Evolutionary conservation across 768 basidiomycete species (phyloP).

Genomic region (Podaxis sp.): DNA sequence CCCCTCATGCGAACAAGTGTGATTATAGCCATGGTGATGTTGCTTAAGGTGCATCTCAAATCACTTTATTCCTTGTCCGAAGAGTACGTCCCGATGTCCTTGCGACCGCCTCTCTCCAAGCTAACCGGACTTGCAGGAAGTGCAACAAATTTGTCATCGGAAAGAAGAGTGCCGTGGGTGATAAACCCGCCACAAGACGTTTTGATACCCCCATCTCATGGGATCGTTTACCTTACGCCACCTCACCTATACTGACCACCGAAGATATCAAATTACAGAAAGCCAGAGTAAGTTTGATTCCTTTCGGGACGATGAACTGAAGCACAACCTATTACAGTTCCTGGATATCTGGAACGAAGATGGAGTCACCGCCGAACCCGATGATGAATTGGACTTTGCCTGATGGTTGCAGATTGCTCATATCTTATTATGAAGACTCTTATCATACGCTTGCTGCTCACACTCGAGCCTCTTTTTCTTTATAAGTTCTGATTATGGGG

Average conservation of each 20-base stretch:
- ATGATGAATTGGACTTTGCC: slow-evolving; percentile 35
- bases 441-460: slow-evolving; percentile 5
- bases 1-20: slow-evolving; percentile 66
- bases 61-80: slow-evolving; percentile 82
- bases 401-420: neutral
- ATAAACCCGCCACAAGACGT: slow-evolving; percentile 70
- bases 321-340: slow-evolving; percentile 44
- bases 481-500: neutral
- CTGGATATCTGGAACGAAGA: slow-evolving; percentile 82
- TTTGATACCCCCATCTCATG: slow-evolving; percentile 66
- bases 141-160: slow-evolving; percentile 82
- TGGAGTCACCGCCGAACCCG: slow-evolving; percentile 66
- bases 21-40: slow-evolving; percentile 80
- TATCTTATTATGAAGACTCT: neutral
- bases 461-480: neutral
- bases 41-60: slow-evolving; percentile 87
- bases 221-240: slow-evolving; percentile 72
- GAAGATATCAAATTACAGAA: slow-evolving; percentile 66
- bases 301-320: neutral
- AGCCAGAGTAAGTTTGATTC: slow-evolving; percentile 48
- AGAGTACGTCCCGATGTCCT: slow-evolving; percentile 60
- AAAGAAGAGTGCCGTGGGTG: slow-evolving; percentile 89
- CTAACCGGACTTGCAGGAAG: slow-evolving; percentile 60
- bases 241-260: slow-evolving; percentile 54
- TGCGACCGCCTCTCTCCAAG: neutral